Conservation (phyloP, 257 asterid genomes). For the Scutellaria minor region DNA sequence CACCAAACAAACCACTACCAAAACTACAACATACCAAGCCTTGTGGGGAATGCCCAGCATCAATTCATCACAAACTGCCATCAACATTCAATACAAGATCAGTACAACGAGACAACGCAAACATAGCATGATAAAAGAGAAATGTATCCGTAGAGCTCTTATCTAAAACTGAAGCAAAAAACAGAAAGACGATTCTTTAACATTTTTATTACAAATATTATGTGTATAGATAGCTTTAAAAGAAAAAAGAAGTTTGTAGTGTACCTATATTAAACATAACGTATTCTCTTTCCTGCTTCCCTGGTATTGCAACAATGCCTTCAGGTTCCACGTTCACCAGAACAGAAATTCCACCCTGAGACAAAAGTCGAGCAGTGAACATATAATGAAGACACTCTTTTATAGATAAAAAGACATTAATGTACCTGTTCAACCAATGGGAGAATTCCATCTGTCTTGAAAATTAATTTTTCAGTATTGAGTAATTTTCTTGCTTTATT, state of each 20-base stretch:
- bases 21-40: constrained; percentile 73
- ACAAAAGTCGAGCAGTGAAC: constrained; percentile 27
- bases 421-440: constrained; percentile 50
- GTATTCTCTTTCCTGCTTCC: constrained; percentile 59
- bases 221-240: background rate
- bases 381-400: constrained; percentile 4
- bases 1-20: constrained; percentile 65
- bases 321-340: constrained; percentile 73
- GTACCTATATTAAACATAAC: constrained; percentile 71
- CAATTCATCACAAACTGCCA: constrained; percentile 90
- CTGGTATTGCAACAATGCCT: constrained; percentile 78
- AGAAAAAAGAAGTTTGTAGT: background rate
- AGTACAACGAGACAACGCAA: background rate
- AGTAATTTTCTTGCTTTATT: constrained; percentile 74
- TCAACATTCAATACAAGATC: constrained; percentile 24
- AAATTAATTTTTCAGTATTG: constrained; percentile 83
- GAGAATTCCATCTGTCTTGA: constrained; percentile 52
- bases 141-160: background rate
- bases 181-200: background rate
- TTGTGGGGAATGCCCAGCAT: constrained; percentile 75
- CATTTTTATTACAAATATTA: constrained; percentile 8
- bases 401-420: background rate
- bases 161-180: background rate
- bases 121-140: background rate
- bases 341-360: constrained; percentile 60